Conservation (phyloP, 192 early-diverging fungal genomes). For the Backusella sp. region DNA sequence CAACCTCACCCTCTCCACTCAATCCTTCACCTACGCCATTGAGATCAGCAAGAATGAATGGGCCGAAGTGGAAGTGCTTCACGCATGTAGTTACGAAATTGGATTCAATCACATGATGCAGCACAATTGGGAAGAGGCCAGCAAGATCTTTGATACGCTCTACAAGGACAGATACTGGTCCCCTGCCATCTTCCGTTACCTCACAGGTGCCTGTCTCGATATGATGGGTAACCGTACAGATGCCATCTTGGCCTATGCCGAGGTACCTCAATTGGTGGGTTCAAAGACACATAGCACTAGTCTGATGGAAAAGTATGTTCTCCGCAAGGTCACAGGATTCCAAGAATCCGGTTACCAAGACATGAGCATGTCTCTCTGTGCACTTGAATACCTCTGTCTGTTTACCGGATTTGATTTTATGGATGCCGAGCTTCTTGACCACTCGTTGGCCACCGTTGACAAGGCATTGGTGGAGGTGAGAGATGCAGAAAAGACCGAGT, state of each 20-base stretch:
- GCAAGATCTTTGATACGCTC: constrained; percentile 35
- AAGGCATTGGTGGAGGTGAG: constrained; percentile 29
- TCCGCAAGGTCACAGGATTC: constrained; percentile 42
- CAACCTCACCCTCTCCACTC: constrained; percentile 39
- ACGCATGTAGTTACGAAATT: constrained; percentile 46
- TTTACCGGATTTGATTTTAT: constrained; percentile 46
- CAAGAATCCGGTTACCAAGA: constrained; percentile 44
- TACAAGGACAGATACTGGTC: constrained; percentile 50
- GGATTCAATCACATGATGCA: constrained; percentile 45
- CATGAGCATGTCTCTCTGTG: constrained; percentile 38
- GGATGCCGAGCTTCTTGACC: constrained; percentile 29
- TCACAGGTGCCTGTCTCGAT: constrained; percentile 42
- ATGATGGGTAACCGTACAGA: constrained; percentile 64
- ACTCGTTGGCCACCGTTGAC: constrained; percentile 23
- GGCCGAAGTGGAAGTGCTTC: constrained; percentile 42
- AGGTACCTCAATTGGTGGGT: constrained; percentile 35
- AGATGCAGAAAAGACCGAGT: constrained; percentile 30
- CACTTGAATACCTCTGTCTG: constrained; percentile 46
- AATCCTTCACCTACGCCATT: constrained; percentile 40
- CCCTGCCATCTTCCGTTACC: constrained; percentile 43
- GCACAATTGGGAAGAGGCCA: constrained; percentile 42
- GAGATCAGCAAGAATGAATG: constrained; percentile 37
- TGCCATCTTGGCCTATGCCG: constrained; percentile 63
- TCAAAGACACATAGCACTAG: constrained; percentile 41
- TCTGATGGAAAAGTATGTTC: constrained; percentile 46